These are phyloP conservation scores for Lachnum nothofagi DNA, from an alignment of 2,329 filamentous ascomycete genomes.

Conservation along the genomic window DNA sequence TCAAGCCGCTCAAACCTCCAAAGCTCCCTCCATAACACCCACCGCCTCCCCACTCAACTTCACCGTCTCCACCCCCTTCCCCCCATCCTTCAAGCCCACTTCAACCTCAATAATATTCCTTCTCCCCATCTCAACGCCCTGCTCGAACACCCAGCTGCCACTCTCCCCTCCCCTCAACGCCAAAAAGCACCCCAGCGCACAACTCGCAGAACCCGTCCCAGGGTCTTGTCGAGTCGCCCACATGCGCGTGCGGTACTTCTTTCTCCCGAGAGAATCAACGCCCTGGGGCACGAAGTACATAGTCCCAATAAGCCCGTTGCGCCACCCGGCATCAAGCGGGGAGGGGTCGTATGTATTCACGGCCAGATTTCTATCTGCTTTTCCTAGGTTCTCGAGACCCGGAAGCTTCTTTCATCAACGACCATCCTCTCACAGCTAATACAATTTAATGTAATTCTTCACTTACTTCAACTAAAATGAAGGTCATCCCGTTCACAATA, in stretches of 20 bases:
- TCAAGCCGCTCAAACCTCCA: constrained; percentile 13
- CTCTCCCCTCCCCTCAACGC: constrained; percentile 39
- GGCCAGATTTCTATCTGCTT: constrained; percentile 25
- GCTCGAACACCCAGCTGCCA: constrained; percentile 44
- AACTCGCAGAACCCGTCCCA: constrained; percentile 59
- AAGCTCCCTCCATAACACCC: constrained; percentile 24
- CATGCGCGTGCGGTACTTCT: constrained; percentile 55
- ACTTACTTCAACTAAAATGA: constrained; percentile 48
- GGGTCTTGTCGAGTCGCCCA: constrained; percentile 48
- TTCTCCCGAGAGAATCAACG: constrained; percentile 25
- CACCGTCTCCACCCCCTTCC: constrained; percentile 17
- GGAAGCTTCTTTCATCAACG: too few relatives aligned
- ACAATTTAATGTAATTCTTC: background rate
- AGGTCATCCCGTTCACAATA: constrained; percentile 70
- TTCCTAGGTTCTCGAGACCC: constrained; percentile 45
- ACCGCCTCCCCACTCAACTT: constrained; percentile 21
- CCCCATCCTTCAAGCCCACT: constrained; percentile 13
- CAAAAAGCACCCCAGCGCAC: constrained; percentile 51
- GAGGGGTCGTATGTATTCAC: constrained; percentile 27
- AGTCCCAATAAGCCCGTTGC: constrained; percentile 17
- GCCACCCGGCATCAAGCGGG: constrained; percentile 26
- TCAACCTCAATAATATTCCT: constrained; percentile 25
- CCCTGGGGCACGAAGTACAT: constrained; percentile 29
- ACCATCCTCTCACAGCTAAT: too few relatives aligned
- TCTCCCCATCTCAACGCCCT: constrained; percentile 63